Evolutionary conservation across 1,139 yeast genomes (phyloP), one percentile per base, ranked within the genome.

Genomic region (Kodamaea derodonti): DNA sequence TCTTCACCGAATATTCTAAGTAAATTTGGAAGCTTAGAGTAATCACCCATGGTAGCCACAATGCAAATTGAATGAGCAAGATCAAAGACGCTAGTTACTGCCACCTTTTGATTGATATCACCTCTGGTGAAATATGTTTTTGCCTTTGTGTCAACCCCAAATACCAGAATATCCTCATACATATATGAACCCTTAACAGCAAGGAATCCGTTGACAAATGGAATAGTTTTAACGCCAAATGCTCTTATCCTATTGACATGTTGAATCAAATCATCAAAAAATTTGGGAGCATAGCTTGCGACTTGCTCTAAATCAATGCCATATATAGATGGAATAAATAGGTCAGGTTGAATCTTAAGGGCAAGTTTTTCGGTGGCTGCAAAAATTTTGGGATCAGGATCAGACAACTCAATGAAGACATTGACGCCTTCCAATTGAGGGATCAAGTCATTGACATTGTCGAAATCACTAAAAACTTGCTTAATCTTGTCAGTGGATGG

Each of bases 301-400:
- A 50, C 52, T 12, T 51, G 46, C 6, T 42, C 49, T 23, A 65
- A 40, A 34, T 76, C 76, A 27, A 62, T 49, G 30, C 86, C 86
- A 46, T 74, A 80, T 48, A 79, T 84, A 3, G 84, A 73, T 25
- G 85, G 83, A 38, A 80, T 67, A 54, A 68, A 78, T 24, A 78
- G 47, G 50, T 74, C 70, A 30, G 79, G 78, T 46, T 63, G 68
- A 25, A 69, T 66, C 12, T 49, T 49, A 6, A 50, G 48, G 2
- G 72, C 65, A 4, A 77, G 46, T 34, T 54, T 48, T 42, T 62
- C 69, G 25, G 62, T 36, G 5, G 42, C 41, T 3, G 54, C 45
- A 17, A 55, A 34, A 14, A 54, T 31, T 3, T 37, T 50, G 2
- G 65, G 62, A 18, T 40, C 40, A 4, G 57, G 47, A n/a, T 58